These are phyloP conservation scores for Wickerhamomyces silvicola DNA, from an alignment of 805 yeast species.

Conservation along the genomic window DNA sequence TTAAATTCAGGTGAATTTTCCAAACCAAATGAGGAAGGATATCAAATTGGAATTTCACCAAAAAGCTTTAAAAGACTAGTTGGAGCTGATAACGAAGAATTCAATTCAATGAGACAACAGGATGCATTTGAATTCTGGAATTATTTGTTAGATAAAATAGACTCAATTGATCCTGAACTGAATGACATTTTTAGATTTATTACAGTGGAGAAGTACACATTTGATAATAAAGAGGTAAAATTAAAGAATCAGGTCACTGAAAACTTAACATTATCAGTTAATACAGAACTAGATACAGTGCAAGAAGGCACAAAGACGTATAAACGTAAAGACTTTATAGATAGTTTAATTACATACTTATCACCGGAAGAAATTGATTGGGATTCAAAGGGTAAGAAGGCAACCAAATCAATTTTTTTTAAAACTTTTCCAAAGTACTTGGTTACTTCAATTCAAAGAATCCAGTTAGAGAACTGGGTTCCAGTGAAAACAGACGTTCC, in stretches of 20 bases:
- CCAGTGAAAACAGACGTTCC: conserved; percentile 81
- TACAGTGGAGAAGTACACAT: conserved; percentile 55
- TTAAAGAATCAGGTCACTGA: conserved; percentile 52
- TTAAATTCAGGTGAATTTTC: conserved; percentile 69
- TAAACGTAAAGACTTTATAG: conserved; percentile 30
- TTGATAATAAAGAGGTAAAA: conserved; percentile 48
- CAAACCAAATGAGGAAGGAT: conserved; percentile 40
- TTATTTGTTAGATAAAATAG: conserved; percentile 59
- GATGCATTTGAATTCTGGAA: conserved; percentile 89
- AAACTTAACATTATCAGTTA: conserved; percentile 54
- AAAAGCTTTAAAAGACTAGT: conserved; percentile 66
- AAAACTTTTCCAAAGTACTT: conserved; percentile 64
- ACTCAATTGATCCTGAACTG: conserved; percentile 29
- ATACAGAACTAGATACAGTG: conserved; percentile 30
- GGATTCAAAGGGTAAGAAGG: conserved; percentile 16
- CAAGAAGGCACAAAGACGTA: conserved; percentile 42
- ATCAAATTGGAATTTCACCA: conserved; percentile 76
- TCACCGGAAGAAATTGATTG: conserved; percentile 52
- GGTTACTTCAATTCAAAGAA: conserved; percentile 70
- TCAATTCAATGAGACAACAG: conserved; percentile 83
- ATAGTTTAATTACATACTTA: conserved; percentile 46
- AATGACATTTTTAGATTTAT: conserved; percentile 58
- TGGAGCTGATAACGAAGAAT: conserved; percentile 77
- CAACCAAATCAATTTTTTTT: conserved; percentile 33
- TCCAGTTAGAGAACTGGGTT: conserved; percentile 82